Evolutionary conservation across 306 rosid species (phyloP).

Genomic region (Cucumis hystrix): DNA sequence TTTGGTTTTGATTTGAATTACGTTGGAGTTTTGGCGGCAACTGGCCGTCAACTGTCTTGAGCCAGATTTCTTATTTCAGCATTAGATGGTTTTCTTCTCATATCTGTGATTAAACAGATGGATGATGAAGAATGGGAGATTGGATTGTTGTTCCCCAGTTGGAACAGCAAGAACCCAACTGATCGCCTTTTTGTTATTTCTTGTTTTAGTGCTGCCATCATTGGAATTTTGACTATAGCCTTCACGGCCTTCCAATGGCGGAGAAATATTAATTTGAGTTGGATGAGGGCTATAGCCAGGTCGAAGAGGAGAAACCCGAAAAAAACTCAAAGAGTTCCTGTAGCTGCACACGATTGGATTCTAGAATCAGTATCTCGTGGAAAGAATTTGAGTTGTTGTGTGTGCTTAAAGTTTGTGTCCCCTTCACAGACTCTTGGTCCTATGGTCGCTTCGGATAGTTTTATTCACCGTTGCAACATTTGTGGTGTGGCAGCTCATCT

Average conservation of each 20-base stretch:
- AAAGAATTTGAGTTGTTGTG: slow-evolving; percentile 85
- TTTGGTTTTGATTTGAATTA: neutral
- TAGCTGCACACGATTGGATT: slow-evolving; percentile 65
- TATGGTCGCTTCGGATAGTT: slow-evolving; percentile 58
- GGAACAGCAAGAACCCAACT: slow-evolving; percentile 71
- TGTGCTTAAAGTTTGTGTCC: slow-evolving; percentile 61
- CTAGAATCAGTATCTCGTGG: slow-evolving; percentile 74
- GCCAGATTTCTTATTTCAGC: slow-evolving; percentile 1
- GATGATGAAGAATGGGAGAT: slow-evolving; percentile 66
- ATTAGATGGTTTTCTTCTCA: slow-evolving; percentile 6
- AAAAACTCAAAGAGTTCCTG: slow-evolving; percentile 59
- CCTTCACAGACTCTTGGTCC: slow-evolving; percentile 88
- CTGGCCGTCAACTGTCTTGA: neutral
- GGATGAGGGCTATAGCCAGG: slow-evolving; percentile 94
- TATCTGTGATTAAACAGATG: slow-evolving; percentile 24
- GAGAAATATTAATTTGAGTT: slow-evolving; percentile 85
- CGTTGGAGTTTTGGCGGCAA: neutral
- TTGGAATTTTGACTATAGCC: slow-evolving; percentile 85
- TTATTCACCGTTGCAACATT: slow-evolving; percentile 58
- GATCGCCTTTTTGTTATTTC: slow-evolving; percentile 65
- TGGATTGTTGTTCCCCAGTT: slow-evolving; percentile 49
- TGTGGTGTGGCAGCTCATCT: slow-evolving; percentile 91
- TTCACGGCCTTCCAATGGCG: slow-evolving; percentile 94
- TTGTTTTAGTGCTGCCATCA: slow-evolving; percentile 54
- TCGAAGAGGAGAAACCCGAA: slow-evolving; percentile 82